Percentiles rank a stretch among this genome's conserved stretches.
phyloP scores from a whole-genome alignment of 2,329 filamentous ascomycete species.

The Mariannaea elegans region DNA sequence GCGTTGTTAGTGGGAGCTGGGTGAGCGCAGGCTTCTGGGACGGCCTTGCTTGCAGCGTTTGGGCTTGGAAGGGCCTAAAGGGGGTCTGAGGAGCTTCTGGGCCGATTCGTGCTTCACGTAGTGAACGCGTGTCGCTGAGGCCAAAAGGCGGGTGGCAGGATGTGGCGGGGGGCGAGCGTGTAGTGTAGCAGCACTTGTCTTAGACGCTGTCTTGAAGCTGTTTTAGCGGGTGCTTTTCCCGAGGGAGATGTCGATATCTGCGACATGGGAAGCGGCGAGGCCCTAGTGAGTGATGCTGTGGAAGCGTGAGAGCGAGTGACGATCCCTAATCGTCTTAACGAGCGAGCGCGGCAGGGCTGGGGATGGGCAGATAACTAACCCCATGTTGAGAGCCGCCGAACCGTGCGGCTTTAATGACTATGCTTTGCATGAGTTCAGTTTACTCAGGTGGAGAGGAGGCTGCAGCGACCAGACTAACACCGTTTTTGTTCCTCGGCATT shows the following conservation, averaged over 20 bases:
- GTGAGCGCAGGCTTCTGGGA: conserved; percentile 32
- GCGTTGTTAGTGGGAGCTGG: conserved; percentile 5
- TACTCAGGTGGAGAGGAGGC: neutral
- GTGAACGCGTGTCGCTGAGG: conserved; percentile 13
- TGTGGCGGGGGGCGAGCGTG: neutral
- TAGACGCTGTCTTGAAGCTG: conserved; percentile 22
- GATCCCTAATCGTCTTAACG: too few relatives aligned
- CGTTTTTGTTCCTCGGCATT: conserved; percentile 11
- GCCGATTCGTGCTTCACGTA: conserved; percentile 16
- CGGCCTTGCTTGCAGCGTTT: conserved; percentile 8
- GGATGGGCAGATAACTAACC: too few relatives aligned
- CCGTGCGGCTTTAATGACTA: neutral
- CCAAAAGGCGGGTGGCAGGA: neutral
- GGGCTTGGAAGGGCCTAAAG: neutral
- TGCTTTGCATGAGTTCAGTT: neutral
- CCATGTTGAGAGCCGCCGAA: neutral
- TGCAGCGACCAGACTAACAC: neutral
- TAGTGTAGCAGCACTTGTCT: conserved; percentile 7
- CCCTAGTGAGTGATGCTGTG: conserved; percentile 1
- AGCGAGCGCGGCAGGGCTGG: too few relatives aligned
- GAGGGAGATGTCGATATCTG: conserved; percentile 20
- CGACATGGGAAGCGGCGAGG: conserved; percentile 18
- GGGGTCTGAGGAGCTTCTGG: neutral
- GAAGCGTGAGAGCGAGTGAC: neutral
- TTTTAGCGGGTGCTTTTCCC: conserved; percentile 22